These are phyloP conservation scores for Aspergillus fumigatus DNA, from an alignment of 2,329 filamentous ascomycete species.

Conservation along the genomic window DNA sequence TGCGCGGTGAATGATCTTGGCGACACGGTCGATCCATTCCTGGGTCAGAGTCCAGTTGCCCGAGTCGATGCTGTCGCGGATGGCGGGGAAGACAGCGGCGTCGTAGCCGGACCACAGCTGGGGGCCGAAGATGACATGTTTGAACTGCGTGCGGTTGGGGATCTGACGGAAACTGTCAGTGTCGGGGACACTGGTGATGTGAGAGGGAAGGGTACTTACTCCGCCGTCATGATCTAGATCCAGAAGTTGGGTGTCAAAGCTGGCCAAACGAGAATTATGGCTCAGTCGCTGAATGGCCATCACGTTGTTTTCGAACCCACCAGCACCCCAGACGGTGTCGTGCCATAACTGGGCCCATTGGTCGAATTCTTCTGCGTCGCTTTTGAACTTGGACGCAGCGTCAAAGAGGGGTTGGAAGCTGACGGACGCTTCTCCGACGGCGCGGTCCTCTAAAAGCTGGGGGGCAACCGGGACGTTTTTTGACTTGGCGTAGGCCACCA, in stretches of 20 bases:
- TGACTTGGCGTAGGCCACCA: constrained; percentile 61
- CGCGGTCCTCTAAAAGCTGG: constrained; percentile 1
- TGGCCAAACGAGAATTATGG: constrained; percentile 74
- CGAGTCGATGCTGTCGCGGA: constrained; percentile 71
- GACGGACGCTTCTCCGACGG: constrained; percentile 32
- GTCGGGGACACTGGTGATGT: not conserved
- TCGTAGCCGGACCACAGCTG: constrained; percentile 69
- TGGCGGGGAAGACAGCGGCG: constrained; percentile 71
- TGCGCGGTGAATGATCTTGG: constrained; percentile 61
- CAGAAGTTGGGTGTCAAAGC: constrained; percentile 77
- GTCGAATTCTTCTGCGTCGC: constrained; percentile 61
- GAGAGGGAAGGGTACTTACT: constrained; percentile 52
- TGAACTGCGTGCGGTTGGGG: constrained; percentile 85
- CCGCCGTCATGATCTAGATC: constrained; percentile 69
- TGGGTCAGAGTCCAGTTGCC: constrained; percentile 67
- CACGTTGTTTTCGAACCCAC: constrained; percentile 69
- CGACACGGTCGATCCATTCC: constrained; percentile 65
- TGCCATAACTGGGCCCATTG: constrained; percentile 77
- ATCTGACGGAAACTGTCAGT: constrained; percentile 48
- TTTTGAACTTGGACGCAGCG: constrained; percentile 58
- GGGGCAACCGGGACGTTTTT: constrained; percentile 41
- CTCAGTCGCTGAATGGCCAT: constrained; percentile 64
- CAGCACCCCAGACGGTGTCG: constrained; percentile 61
- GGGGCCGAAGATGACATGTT: constrained; percentile 85
- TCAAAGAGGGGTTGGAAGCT: constrained; percentile 58